These are phyloP conservation scores for Brettanomyces nanus DNA, from an alignment of 805 yeast species.

Conservation along the genomic window DNA sequence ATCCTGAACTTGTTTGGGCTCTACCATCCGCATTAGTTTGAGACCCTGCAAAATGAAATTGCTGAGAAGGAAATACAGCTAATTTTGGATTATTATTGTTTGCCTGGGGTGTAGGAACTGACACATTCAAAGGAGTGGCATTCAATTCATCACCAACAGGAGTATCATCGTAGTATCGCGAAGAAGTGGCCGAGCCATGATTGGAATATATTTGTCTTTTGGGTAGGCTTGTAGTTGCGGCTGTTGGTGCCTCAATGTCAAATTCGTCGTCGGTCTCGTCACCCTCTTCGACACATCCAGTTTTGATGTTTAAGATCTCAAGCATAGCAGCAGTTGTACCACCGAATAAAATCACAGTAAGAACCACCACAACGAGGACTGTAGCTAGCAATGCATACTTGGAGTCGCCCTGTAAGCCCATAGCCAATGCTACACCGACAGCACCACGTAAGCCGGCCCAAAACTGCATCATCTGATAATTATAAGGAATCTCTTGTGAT, in stretches of 20 bases:
- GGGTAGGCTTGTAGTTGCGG: neutral
- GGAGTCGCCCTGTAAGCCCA: constrained; percentile 93
- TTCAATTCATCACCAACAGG: constrained; percentile 21
- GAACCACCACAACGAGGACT: constrained; percentile 90
- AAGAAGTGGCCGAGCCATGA: constrained; percentile 6
- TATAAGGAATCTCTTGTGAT: constrained; percentile 70
- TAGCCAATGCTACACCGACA: constrained; percentile 97
- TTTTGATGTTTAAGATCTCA: constrained; percentile 85
- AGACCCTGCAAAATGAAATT: constrained; percentile 13
- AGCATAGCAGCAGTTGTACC: constrained; percentile 99
- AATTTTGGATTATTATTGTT: too few relatives aligned
- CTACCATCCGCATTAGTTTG: neutral
- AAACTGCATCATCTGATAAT: constrained; percentile 96
- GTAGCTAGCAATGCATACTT: constrained; percentile 87
- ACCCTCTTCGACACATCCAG: constrained; percentile 76
- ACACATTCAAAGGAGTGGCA: constrained; percentile 27
- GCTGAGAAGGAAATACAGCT: constrained; percentile 13
- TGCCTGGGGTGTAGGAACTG: constrained; percentile 26
- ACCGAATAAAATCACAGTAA: constrained; percentile 93
- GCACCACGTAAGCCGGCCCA: constrained; percentile 99
- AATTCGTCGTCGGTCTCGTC: constrained; percentile 88
- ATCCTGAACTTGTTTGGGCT: neutral
- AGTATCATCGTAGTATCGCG: constrained; percentile 19
- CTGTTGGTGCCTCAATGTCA: constrained; percentile 69
- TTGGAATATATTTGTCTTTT: constrained; percentile 3